A percentile compares a stretch with the other conserved stretches of the same genome.
Conservation (phyloP, 2,329 filamentous ascomycete species). For the Plectosphaerella cucumerina region DNA sequence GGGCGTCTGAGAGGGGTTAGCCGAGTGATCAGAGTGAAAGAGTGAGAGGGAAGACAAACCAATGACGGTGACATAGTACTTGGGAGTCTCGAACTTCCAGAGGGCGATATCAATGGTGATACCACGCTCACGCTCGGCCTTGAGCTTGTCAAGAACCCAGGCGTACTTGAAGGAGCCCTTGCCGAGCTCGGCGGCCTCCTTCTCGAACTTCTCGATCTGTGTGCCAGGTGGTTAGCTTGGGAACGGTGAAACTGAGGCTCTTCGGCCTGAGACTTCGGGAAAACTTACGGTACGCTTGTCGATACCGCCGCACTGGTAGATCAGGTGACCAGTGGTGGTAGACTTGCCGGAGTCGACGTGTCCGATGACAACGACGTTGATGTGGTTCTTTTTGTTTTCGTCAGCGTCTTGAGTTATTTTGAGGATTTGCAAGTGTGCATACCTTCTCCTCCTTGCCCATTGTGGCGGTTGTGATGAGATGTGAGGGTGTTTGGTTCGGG, state of each 20-base stretch:
- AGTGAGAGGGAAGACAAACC: conserved; percentile 49
- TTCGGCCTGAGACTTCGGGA: background rate
- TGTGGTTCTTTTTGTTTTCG: conserved; percentile 46
- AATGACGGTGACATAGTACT: conserved; percentile 98
- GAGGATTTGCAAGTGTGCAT: background rate
- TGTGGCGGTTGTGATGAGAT: conserved; percentile 5
- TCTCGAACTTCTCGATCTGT: conserved; percentile 99
- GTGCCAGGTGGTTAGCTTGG: conserved; percentile 81
- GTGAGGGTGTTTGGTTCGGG: background rate
- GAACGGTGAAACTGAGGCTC: conserved; percentile 48
- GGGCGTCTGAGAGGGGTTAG: conserved; percentile 62
- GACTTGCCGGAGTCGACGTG: conserved; percentile 99
- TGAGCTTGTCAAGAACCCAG: conserved; percentile 99
- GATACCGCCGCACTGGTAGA: conserved; percentile 98
- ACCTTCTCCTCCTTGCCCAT: conserved; percentile 83
- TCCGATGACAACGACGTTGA: conserved; percentile 98
- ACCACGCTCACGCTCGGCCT: conserved; percentile 99
- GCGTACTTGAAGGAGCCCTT: conserved; percentile 99
- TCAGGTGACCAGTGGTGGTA: conserved; percentile 91
- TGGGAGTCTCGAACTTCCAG: conserved; percentile 99
- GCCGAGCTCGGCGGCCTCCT: conserved; percentile 98
- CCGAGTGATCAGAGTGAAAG: background rate
- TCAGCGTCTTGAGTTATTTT: background rate
- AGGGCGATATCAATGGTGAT: conserved; percentile 99
- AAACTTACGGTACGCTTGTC: conserved; percentile 1